Percentiles rank a stretch among this genome's conserved stretches.
These are phyloP conservation scores for Pyricularia sp. DNA, from an alignment of 2,329 filamentous ascomycete species.

Conservation along the genomic window DNA sequence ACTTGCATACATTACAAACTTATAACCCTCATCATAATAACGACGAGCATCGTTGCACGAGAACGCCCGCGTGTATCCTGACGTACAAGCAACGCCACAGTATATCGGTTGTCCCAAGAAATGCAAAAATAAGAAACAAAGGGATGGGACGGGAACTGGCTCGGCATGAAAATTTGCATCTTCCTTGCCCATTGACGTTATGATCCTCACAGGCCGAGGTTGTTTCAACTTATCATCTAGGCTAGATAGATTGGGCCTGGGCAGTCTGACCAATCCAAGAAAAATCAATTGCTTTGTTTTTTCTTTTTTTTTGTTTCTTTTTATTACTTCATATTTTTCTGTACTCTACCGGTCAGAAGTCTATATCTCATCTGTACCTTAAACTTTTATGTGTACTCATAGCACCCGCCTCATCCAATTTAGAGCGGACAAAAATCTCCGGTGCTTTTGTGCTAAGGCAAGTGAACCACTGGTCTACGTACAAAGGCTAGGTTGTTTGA, in stretches of 20 bases:
- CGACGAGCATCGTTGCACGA: not conserved
- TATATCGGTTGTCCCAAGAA: not conserved
- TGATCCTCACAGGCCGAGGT: not conserved
- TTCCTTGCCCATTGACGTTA: not conserved
- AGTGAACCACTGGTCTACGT: not conserved
- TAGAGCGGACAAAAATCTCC: not conserved
- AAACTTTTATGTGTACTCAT: not conserved
- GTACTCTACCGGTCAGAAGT: not conserved
- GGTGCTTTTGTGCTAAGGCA: not conserved
- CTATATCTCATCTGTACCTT: not conserved
- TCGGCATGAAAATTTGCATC: not conserved
- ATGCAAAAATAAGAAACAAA: not conserved
- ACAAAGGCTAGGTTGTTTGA: not conserved
- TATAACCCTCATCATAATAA: not conserved
- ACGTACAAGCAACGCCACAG: not conserved
- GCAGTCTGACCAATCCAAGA: not conserved
- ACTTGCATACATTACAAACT: not conserved
- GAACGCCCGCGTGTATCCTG: not conserved
- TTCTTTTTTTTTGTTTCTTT: too few relatives aligned
- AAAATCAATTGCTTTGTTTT: not conserved
- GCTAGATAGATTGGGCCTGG: not conserved
- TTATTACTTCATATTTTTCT: not conserved
- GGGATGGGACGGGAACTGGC: not conserved
- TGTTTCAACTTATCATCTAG: not conserved
- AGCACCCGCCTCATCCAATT: not conserved